Percentiles rank a stretch among this genome's conserved stretches.
These are phyloP conservation scores for Sherardia arvensis DNA, from an alignment of 257 asterid genomes.

Conservation along the genomic window DNA sequence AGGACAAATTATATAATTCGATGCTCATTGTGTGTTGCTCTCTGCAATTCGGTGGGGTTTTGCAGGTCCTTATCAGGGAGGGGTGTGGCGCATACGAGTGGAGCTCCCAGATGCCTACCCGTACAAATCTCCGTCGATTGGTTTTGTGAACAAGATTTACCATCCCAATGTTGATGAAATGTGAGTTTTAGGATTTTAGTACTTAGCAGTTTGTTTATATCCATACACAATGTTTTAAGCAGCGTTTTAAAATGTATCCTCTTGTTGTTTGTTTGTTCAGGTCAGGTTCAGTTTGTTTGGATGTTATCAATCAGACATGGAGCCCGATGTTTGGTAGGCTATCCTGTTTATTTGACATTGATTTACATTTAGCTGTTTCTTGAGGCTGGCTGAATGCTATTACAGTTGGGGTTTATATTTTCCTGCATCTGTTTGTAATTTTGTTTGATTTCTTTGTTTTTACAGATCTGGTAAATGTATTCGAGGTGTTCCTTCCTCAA, in stretches of 20 bases:
- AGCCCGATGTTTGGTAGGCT: conserved; percentile 88
- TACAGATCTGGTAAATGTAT: conserved; percentile 80
- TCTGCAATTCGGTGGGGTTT: conserved; percentile 15
- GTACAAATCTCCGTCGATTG: conserved; percentile 83
- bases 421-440: background rate
- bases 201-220: background rate
- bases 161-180: conserved; percentile 93
- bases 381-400: background rate
- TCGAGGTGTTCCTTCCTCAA: conserved; percentile 94
- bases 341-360: background rate
- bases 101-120: conserved; percentile 91
- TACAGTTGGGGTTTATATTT: background rate
- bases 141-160: conserved; percentile 75
- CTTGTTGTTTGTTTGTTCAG: conserved; percentile 24
- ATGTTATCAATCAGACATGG: conserved; percentile 93
- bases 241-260: background rate
- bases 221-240: background rate
- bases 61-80: conserved; percentile 84
- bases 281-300: conserved; percentile 93
- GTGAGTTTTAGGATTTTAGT: conserved; percentile 38
- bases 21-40: background rate
- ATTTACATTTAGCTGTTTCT: background rate
- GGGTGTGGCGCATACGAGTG: conserved; percentile 80
- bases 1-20: background rate
- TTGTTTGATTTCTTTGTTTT: conserved; percentile 10